A percentile compares a stretch with the other conserved stretches of the same genome.
phyloP scores from a whole-genome alignment of 331 rosid species.

The Malus hybrid region DNA sequence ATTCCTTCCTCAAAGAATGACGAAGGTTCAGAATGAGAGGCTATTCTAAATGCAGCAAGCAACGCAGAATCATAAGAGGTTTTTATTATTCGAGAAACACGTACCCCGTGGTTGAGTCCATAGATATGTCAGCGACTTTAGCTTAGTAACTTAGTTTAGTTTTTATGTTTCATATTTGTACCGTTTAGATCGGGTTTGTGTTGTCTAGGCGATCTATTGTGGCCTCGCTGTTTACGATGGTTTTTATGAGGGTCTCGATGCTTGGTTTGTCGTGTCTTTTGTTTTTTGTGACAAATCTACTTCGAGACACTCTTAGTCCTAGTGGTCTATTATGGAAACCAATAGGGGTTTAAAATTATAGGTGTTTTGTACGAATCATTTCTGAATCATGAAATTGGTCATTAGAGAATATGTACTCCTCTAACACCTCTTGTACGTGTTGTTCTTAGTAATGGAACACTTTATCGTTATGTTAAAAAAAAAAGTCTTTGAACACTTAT shows the following conservation, averaged over 20 bases:
- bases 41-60: too few relatives aligned
- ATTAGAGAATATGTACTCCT: too few relatives aligned
- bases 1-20: too few relatives aligned
- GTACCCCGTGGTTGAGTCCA: too few relatives aligned
- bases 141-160: neutral
- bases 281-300: neutral
- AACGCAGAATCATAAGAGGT: too few relatives aligned
- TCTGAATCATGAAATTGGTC: neutral
- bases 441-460: neutral
- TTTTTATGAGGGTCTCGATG: neutral
- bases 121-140: neutral
- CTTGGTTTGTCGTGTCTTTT: neutral
- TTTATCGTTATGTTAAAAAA: fast-evolving
- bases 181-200: neutral
- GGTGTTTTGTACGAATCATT: too few relatives aligned
- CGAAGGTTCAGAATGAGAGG: too few relatives aligned
- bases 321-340: neutral
- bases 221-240: neutral
- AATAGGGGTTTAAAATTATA: too few relatives aligned
- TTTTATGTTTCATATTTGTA: neutral
- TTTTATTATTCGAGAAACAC: too few relatives aligned
- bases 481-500: too few relatives aligned
- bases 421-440: fast-evolving
- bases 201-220: neutral
- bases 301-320: too few relatives aligned